Evolutionary conservation across 2,329 filamentous ascomycete genomes (phyloP), one percentile per base, ranked within the genome.

Genomic region (Talaromyces rugulosus): DNA sequence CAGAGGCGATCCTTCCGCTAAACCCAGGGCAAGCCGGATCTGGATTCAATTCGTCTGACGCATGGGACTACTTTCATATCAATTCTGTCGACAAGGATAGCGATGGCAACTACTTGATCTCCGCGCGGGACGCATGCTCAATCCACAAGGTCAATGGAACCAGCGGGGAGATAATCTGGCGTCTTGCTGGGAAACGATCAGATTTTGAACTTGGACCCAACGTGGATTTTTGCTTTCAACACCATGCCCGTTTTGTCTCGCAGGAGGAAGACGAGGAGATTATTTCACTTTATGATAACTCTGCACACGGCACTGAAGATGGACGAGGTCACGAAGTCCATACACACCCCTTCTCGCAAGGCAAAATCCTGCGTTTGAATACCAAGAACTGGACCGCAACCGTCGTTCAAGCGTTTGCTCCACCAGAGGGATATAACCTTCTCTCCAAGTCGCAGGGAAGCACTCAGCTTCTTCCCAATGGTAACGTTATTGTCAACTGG

Each of bases 401-500:
- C 1, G 74, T 81, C 59, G 73, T 82, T n/a, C 75, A 76, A 57
- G 76, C 78, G 28, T 83, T 80, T 68, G 74, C 78, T 56, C 80
- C 82, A 0, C 82, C 82, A 0, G 55, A 44, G 27, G 11, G 80
- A 23, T 47, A 83, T 59, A 71, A 74, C 5, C 72, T 85, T 7
- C 72, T 79, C 0, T 79, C 82, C 31, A 81, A 78, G 53, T 84
- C 83, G 0, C 82, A 83, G 63, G 81, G 81, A 1, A 82, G 78
- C 62, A 80, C 82, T 34, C 85, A 88, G 65, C 67, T 84, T 5
- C 76, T 87, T 0, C 78, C 81, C 0, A 80, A 81, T 58, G 81
- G 81, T 36, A 82, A 85, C 62, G 79, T 80, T 6, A 72, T 87
- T 50, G 80, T 87, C 36, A 82, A 83, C 64, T 87, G 84, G 84